phyloP scores from a whole-genome alignment of 176 grass and related monocot species.

The Carex kokanica region DNA sequence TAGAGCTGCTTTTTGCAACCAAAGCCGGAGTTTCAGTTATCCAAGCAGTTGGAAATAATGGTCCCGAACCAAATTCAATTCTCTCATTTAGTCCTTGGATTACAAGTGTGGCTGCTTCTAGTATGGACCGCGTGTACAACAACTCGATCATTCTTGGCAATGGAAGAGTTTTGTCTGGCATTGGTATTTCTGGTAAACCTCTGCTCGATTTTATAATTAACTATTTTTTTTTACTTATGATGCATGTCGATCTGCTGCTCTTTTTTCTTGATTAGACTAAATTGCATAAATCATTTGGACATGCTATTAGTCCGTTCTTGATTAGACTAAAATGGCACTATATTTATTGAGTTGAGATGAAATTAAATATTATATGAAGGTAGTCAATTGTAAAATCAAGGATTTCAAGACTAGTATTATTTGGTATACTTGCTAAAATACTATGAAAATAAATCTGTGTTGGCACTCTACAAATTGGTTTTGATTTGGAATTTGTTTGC shows the following conservation, averaged over 20 bases:
- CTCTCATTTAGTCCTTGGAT: constrained; percentile 98
- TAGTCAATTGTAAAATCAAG: not conserved
- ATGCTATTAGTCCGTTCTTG: no score
- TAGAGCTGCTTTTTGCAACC: constrained; percentile 79
- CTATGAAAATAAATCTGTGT: not conserved
- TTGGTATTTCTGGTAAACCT: constrained; percentile 57
- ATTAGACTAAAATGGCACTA: no score
- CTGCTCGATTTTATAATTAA: constrained; percentile 12
- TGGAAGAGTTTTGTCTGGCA: constrained; percentile 45
- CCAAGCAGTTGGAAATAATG: constrained; percentile 79
- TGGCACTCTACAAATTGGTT: not conserved
- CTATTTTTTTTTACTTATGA: not conserved
- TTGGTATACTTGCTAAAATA: constrained; percentile 1
- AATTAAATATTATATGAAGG: not conserved
- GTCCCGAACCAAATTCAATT: constrained; percentile 55
- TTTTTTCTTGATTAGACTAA: not conserved
- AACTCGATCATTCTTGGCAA: constrained; percentile 61
- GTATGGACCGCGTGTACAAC: constrained; percentile 63
- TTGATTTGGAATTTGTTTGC: not conserved
- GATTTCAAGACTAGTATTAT: not conserved
- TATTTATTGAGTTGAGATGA: not conserved
- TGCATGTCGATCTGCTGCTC: not conserved
- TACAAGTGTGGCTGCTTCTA: constrained; percentile 73
- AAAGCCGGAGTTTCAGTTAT: constrained; percentile 84
- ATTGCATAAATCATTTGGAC: no score